A percentile compares a stretch with the other conserved stretches of the same genome.
These are phyloP conservation scores for Collybiopsis luxurians DNA, from an alignment of 768 basidiomycete genomes.

Conservation along the genomic window DNA sequence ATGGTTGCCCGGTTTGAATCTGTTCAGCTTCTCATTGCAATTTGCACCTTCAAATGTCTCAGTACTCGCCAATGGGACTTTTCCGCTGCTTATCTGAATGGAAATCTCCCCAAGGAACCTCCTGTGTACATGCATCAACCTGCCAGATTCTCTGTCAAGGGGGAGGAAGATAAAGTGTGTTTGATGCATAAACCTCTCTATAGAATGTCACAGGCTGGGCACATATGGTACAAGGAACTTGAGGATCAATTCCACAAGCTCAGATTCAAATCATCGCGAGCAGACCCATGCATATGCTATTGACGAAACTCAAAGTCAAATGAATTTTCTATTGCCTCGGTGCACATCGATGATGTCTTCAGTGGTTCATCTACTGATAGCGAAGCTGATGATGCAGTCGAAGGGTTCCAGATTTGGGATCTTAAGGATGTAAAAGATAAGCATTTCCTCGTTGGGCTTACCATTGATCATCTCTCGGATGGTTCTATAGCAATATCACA, in stretches of 20 bases:
- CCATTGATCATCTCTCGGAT: not conserved
- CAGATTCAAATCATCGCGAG: conserved; percentile 1
- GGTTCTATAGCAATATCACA: conserved; percentile 1
- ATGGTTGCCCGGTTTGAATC: conserved; percentile 11
- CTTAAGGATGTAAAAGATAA: not conserved
- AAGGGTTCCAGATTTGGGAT: not conserved
- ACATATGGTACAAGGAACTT: conserved; percentile 7
- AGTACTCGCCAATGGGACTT: conserved; percentile 13
- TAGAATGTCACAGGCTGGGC: conserved; percentile 1
- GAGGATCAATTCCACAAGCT: not conserved
- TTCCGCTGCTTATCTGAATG: conserved; percentile 18
- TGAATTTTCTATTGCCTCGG: not conserved
- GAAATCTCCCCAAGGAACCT: conserved; percentile 7
- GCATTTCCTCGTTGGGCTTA: not conserved
- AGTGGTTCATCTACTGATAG: not conserved
- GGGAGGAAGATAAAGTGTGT: conserved; percentile 4
- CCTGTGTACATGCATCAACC: conserved; percentile 18
- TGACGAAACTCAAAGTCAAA: not conserved
- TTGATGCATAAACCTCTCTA: not conserved
- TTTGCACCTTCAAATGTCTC: not conserved
- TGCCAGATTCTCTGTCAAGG: conserved; percentile 10
- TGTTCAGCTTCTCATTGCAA: conserved; percentile 13
- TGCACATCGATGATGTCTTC: not conserved
- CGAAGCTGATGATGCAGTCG: not conserved
- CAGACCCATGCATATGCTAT: conserved; percentile 3